phyloP scores from a whole-genome alignment of 139 green algal genomes.

The Closterium sp. region DNA sequence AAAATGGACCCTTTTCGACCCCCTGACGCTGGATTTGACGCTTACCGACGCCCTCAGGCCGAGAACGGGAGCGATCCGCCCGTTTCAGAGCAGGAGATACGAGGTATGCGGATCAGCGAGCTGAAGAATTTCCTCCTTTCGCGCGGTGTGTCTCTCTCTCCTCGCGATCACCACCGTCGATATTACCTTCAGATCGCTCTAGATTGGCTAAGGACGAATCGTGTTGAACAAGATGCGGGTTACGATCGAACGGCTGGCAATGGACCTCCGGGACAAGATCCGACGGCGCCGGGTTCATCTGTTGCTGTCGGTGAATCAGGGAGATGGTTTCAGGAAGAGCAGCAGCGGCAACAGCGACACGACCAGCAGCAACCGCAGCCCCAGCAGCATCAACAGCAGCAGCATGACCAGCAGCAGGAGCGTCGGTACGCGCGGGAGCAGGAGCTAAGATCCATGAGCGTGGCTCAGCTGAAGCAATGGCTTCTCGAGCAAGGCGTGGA shows the following conservation, averaged over 20 bases:
- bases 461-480: not conserved
- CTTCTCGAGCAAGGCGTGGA: not conserved
- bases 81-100: not conserved
- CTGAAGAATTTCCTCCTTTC: not conserved
- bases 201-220: not conserved
- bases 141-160: not conserved
- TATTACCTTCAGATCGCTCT: not conserved
- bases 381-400: not conserved
- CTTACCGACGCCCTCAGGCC: not conserved
- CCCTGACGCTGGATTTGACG: not conserved
- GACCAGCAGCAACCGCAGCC: not conserved
- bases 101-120: not conserved
- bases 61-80: not conserved
- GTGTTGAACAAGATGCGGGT: not conserved
- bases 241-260: not conserved
- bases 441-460: not conserved
- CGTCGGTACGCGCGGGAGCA: not conserved
- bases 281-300: not conserved
- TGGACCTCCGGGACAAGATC: not conserved
- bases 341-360: not conserved
- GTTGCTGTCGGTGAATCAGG: not conserved
- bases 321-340: not conserved
- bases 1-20: not conserved
- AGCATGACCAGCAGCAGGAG: not conserved
- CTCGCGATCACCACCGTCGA: not conserved